Evolutionary conservation across 2,329 filamentous ascomycete genomes (phyloP).

Genomic region (Colletotrichum somersetense): DNA sequence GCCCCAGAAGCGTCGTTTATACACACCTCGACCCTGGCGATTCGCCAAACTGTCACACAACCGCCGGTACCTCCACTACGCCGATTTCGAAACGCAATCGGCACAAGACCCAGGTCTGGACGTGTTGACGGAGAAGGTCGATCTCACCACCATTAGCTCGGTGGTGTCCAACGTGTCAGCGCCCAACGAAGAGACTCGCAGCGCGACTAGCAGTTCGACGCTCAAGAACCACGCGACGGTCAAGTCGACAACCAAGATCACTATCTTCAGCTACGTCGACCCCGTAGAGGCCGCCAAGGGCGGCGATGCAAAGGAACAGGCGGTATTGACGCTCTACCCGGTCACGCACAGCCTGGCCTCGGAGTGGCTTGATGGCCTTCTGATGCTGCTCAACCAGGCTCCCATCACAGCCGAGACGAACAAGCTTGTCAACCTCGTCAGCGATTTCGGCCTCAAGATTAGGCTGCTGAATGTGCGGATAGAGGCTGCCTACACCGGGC

Average conservation of each 20-base stretch:
- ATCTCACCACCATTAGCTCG: constrained; percentile 88
- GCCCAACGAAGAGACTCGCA: constrained; percentile 64
- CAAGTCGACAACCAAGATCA: constrained; percentile 84
- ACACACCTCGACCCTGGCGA: constrained; percentile 74
- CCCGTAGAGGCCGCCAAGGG: constrained; percentile 53
- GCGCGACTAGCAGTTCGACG: constrained; percentile 58
- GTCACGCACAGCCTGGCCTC: constrained; percentile 85
- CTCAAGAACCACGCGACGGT: constrained; percentile 53
- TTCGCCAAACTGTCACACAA: constrained; percentile 94
- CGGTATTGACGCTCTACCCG: constrained; percentile 87
- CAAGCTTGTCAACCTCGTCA: constrained; percentile 86
- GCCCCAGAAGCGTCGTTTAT: constrained; percentile 53
- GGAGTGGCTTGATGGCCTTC: constrained; percentile 94
- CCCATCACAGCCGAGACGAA: constrained; percentile 98
- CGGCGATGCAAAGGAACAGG: constrained; percentile 69
- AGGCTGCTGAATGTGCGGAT: constrained; percentile 90
- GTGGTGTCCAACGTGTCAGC: constrained; percentile 93
- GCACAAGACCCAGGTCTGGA: constrained; percentile 78
- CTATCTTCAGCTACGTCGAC: constrained; percentile 80
- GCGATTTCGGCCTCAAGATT: constrained; percentile 93
- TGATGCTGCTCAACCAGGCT: constrained; percentile 94
- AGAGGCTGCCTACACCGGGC: constrained; percentile 79
- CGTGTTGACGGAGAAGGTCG: constrained; percentile 82
- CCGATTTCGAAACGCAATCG: constrained; percentile 79
- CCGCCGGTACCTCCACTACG: constrained; percentile 88